Base-by-base conservation (phyloP, 2,329 filamentous ascomycete genomes). In the Colletotrichum sp. region DNA sequence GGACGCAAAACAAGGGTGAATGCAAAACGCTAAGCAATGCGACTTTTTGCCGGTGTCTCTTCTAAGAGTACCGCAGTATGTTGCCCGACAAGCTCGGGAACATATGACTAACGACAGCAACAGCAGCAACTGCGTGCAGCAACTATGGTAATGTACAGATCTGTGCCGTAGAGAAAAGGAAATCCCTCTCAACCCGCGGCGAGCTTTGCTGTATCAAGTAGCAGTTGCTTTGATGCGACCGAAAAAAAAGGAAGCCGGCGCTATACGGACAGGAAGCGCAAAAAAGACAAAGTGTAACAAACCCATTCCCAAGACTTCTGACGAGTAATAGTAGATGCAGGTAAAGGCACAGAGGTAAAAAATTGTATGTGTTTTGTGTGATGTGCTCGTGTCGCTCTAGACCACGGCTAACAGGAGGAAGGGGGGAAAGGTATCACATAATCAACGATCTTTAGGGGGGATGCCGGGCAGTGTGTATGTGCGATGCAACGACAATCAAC, bases 71-170 rank as follows among this genome's bases (percentile, higher is more conserved):
- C 62, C 66, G 67, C 70, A 32, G 61, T 39, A 43, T 61, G 70
- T 73, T 73, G 73, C 70, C 72, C 72, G 75, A 75, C 56, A 65
- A 69, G 34, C 43, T 72, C 71, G 69, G 71, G 68, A 48, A n/a
- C 75, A 55, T 64, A 43, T 77, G 75, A 76, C 76, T 77, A 78
- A 78, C 68, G 70, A 71, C 71, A 75, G 76, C 80, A 82, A 81
- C 78, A 81, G 81, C 87, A 87, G 85, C 86, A 85, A 85, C 74
- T 84, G 85, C 82, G 81, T 81, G 86, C 84, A 75, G 73, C 73
- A 83, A 86, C 86, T 86, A 87, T 84, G 83, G 85, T 90, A 90
- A 89, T 90, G 87, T 90, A 90, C 89, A 90, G 85, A 85, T 87
- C 84, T 85, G 84, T 84, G 82, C 78, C 81, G 81, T 81, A 79